phyloP scores from a whole-genome alignment of 495 filamentous ascomycete species.

The Melanomma pulvis-pyrius region DNA sequence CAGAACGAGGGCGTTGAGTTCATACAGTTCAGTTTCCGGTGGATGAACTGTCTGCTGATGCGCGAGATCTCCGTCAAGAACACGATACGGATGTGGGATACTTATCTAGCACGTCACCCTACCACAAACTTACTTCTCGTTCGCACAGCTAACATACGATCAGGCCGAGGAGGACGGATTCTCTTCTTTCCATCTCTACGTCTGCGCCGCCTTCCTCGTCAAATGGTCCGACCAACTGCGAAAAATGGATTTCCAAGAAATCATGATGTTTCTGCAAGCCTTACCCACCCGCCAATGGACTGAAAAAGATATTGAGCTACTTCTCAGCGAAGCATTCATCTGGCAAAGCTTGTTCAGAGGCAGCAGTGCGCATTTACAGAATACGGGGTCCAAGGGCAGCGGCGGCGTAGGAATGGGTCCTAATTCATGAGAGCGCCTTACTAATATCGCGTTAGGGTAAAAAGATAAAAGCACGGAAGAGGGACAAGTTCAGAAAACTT shows the following conservation, averaged over 20 bases:
- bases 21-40: constrained; percentile 97
- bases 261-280: constrained; percentile 99
- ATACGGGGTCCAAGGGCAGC: constrained; percentile 28
- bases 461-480: not conserved
- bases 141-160: not conserved
- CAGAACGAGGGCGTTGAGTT: constrained; percentile 92
- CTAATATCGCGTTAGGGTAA: not conserved
- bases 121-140: not conserved
- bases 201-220: constrained; percentile 97
- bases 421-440: constrained; percentile 14
- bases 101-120: constrained; percentile 75
- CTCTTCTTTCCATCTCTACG: constrained; percentile 96
- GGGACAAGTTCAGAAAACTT: not conserved
- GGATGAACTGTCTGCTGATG: constrained; percentile 99
- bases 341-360: constrained; percentile 93
- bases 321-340: constrained; percentile 93
- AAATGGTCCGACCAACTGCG: constrained; percentile 95
- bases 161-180: constrained; percentile 98
- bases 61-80: constrained; percentile 93
- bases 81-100: constrained; percentile 99
- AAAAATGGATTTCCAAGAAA: constrained; percentile 95
- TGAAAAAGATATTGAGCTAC: constrained; percentile 94
- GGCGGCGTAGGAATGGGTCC: constrained; percentile 39
- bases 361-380: constrained; percentile 74
- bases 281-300: constrained; percentile 94